These are phyloP conservation scores for Nemania diffusa DNA, from an alignment of 2,329 filamentous ascomycete species.

Conservation along the genomic window DNA sequence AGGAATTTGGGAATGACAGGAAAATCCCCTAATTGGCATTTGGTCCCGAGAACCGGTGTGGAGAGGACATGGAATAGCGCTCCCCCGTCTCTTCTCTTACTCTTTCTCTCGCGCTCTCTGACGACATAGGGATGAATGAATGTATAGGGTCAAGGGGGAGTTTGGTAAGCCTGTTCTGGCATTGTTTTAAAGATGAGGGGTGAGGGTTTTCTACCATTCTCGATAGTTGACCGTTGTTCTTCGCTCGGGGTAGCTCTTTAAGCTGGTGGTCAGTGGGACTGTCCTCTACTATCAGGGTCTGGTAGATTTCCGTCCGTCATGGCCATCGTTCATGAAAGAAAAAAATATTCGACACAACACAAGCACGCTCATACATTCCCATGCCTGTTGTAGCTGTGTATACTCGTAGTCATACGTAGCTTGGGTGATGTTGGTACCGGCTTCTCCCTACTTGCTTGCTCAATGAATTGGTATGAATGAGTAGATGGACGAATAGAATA, in stretches of 20 bases:
- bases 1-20: conserved; percentile 15
- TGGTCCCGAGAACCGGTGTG: conserved; percentile 11
- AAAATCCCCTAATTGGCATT: conserved; percentile 27
- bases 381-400: background rate
- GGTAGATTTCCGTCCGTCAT: conserved; percentile 17
- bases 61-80: conserved; percentile 20
- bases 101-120: conserved; percentile 13
- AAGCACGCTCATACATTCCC: background rate
- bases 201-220: conserved; percentile 17
- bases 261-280: background rate
- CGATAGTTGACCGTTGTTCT: conserved; percentile 18
- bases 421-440: too few species aligned
- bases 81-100: conserved; percentile 7
- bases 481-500: too few species aligned
- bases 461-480: background rate
- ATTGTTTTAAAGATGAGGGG: background rate
- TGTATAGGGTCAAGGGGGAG: conserved; percentile 22
- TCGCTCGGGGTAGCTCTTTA: conserved; percentile 25
- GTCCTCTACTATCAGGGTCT: conserved; percentile 4
- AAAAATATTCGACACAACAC: conserved; percentile 27
- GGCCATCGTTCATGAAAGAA: conserved; percentile 22
- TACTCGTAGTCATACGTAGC: conserved; percentile 3
- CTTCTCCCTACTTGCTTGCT: background rate
- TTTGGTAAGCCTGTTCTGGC: conserved; percentile 32
- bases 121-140: conserved; percentile 18